Conservation (phyloP, 768 basidiomycete genomes). For the Russula abietina region DNA sequence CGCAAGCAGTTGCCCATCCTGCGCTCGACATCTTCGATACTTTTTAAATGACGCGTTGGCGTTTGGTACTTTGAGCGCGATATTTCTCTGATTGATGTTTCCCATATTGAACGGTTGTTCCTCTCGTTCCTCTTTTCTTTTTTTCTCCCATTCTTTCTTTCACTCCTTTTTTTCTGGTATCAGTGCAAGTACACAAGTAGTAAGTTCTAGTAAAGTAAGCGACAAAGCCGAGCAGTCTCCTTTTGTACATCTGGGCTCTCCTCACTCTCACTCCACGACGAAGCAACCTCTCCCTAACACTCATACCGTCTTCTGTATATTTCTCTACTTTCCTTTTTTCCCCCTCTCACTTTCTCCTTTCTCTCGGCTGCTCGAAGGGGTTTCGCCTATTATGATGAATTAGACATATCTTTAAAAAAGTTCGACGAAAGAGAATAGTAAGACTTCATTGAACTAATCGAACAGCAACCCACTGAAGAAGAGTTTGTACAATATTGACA, state of each 20-base stretch:
- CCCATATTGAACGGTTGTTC: neutral
- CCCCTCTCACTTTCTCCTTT: neutral
- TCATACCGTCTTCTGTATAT: neutral
- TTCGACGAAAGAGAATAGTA: neutral
- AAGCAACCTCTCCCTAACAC: conserved; percentile 4
- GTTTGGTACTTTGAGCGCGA: neutral
- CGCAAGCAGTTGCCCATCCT: conserved; percentile 18
- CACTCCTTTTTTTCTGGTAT: neutral
- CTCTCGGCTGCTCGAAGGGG: neutral
- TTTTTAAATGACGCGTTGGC: conserved; percentile 7
- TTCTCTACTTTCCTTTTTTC: neutral
- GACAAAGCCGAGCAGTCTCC: conserved; percentile 6
- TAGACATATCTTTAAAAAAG: neutral
- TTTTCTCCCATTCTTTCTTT: neutral
- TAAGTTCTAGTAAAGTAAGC: conserved; percentile 10
- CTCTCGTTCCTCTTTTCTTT: neutral
- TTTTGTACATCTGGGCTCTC: conserved; percentile 9
- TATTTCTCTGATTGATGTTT: neutral
- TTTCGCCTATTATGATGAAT: conserved; percentile 16
- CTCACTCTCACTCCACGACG: neutral
- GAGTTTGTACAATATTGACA: too few species aligned
- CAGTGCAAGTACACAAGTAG: neutral
- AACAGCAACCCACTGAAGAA: too few species aligned
- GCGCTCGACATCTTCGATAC: conserved; percentile 27
- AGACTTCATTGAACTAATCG: too few species aligned